Base-by-base conservation (phyloP, 2,329 filamentous ascomycete species). In the Penicillium olsonii region DNA sequence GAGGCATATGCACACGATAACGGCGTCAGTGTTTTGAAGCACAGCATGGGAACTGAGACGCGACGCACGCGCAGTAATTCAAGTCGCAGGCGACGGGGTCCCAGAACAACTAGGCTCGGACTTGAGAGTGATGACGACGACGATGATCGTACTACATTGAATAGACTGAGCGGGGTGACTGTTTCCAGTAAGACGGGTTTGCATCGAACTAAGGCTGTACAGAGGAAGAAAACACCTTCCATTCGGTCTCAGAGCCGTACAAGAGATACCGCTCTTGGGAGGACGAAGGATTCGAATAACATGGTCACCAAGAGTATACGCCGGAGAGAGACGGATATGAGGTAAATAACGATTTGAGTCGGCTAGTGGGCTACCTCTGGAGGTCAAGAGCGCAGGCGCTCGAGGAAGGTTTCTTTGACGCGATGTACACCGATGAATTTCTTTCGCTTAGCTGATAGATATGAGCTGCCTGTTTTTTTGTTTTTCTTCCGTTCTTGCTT, bases 21-120 rank as follows among this genome's bases (percentile, higher is more conserved):
- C 6, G n/a, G 42, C 10, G 3, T 48, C 14, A 2, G 1, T 15
- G 3, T 31, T 5, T 29, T 48, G 8, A 27, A 4, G 4, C 31
- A 43, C 18, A 48, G 45, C 10, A 48, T 48, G 7, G 45, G 38
- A 5, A 43, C 45, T 5, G 45, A 19, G 18, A 37, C 33, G 10
- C 24, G 45, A 12, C 17, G 20, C 20, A 33, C 35, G 15, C 38
- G 45, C 6, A 43, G 45, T 10, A 18, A 6, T 8, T 37, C 37
- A 9, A 34, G 14, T 10, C 12, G n/a, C n/a, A n/a, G 31, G 31
- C 11, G 31, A 14, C 31, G 31, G 14, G n/a, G 14, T 6, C 11
- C 14, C 14, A 34, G 14, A n/a, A 4, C 12, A 4, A 12, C 27
- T 4, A 29, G 27, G 12, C 10, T 12, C 2, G 27, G 10, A 12